Conservation (phyloP, 441 rosid species). For the Populus hybrid region DNA sequence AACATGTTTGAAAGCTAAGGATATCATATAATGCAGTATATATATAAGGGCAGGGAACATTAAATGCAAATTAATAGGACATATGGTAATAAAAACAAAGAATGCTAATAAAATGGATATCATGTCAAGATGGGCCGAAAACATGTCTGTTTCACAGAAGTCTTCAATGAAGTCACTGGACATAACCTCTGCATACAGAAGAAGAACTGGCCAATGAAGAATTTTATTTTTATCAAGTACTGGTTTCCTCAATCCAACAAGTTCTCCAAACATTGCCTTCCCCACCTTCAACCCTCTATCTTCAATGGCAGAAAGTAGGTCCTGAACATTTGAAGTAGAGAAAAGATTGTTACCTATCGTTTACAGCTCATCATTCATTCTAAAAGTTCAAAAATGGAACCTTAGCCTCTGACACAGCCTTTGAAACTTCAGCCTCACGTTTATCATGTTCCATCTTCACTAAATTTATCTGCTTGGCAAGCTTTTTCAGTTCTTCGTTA, state of each 20-base stretch:
- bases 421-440: constrained; percentile 55
- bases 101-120: constrained; percentile 56
- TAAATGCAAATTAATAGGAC: constrained; percentile 3
- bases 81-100: not conserved
- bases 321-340: constrained; percentile 38
- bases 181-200: constrained; percentile 90
- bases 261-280: constrained; percentile 69
- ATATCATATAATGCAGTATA: constrained; percentile 19
- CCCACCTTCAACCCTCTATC: constrained; percentile 77
- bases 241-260: constrained; percentile 76
- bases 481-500: constrained; percentile 72
- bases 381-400: constrained; percentile 36
- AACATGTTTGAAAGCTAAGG: constrained; percentile 80
- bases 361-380: constrained; percentile 1
- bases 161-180: constrained; percentile 90
- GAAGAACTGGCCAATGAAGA: constrained; percentile 89
- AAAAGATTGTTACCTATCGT: constrained; percentile 1
- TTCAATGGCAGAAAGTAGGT: constrained; percentile 61
- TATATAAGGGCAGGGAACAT: constrained; percentile 4
- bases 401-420: constrained; percentile 64
- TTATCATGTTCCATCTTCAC: constrained; percentile 57
- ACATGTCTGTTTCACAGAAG: constrained; percentile 82
- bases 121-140: constrained; percentile 78
- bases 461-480: constrained; percentile 47
- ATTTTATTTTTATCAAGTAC: constrained; percentile 61